These are phyloP conservation scores for Melampsora larici-populina DNA, from an alignment of 1,284 basidiomycete species.

Conservation along the genomic window DNA sequence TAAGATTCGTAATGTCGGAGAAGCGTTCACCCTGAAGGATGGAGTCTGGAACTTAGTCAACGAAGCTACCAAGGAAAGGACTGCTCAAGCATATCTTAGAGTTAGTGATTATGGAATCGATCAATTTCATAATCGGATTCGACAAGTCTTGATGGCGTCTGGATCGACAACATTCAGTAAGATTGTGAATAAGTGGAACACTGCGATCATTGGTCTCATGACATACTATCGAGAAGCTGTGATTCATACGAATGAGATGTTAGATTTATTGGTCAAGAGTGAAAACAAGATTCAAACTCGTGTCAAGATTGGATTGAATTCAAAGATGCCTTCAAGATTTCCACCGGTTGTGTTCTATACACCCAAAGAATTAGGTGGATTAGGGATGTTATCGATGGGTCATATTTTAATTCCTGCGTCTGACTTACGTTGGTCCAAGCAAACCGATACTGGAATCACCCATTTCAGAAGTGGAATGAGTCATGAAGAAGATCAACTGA, in stretches of 20 bases:
- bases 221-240: slow-evolving; percentile 99
- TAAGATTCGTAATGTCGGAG: slow-evolving; percentile 88
- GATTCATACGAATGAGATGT: slow-evolving; percentile 91
- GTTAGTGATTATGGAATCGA: slow-evolving; percentile 73
- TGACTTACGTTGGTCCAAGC: slow-evolving; percentile 95
- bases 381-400: slow-evolving; percentile 99
- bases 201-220: slow-evolving; percentile 84
- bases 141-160: slow-evolving; percentile 97
- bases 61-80: slow-evolving; percentile 92
- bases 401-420: slow-evolving; percentile 97
- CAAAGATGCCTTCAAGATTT: slow-evolving; percentile 99
- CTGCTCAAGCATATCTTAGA: slow-evolving; percentile 86
- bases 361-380: slow-evolving; percentile 89
- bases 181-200: slow-evolving; percentile 99
- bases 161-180: slow-evolving; percentile 98
- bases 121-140: slow-evolving; percentile 91
- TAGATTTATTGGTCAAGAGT: slow-evolving; percentile 89
- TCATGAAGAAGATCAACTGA: slow-evolving; percentile 71
- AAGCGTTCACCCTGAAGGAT: slow-evolving; percentile 93
- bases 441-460: slow-evolving; percentile 78
- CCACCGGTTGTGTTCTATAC: slow-evolving; percentile 96
- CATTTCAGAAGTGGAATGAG: slow-evolving; percentile 56
- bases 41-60: slow-evolving; percentile 92
- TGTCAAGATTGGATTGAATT: slow-evolving; percentile 97
- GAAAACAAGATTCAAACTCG: slow-evolving; percentile 99